Percentiles rank a stretch among this genome's conserved stretches.
These are phyloP conservation scores for Schizothecium vesticola DNA, from an alignment of 495 filamentous ascomycete genomes.

Conservation along the genomic window DNA sequence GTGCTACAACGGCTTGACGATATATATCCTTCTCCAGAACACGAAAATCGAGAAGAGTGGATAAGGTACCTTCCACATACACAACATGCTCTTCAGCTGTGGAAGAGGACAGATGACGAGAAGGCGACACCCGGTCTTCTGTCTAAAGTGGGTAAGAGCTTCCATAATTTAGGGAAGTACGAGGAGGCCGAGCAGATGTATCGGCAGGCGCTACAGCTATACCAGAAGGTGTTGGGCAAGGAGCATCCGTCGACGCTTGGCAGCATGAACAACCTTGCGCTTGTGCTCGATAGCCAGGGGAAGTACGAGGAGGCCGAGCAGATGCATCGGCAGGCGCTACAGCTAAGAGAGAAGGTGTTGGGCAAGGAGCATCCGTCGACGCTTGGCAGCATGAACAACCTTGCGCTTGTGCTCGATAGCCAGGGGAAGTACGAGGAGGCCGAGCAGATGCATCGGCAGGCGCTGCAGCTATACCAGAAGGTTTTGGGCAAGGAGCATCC, in stretches of 20 bases:
- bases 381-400: too few relatives aligned
- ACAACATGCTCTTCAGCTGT: constrained; percentile 21
- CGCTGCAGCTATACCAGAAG: neutral
- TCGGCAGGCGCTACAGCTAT: constrained; percentile 9
- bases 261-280: constrained; percentile 14
- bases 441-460: constrained; percentile 10
- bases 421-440: too few relatives aligned
- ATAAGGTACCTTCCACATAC: constrained; percentile 37
- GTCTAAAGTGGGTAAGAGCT: constrained; percentile 10
- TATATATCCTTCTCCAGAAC: constrained; percentile 27
- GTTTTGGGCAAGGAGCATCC: constrained; percentile 11
- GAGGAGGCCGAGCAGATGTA: constrained; percentile 14
- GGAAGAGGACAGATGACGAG: neutral
- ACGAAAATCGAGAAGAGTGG: constrained; percentile 32
- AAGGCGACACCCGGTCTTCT: constrained; percentile 1
- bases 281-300: neutral
- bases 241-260: constrained; percentile 11
- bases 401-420: too few relatives aligned
- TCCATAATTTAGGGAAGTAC: constrained; percentile 3
- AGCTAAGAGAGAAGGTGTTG: too few relatives aligned
- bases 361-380: too few relatives aligned
- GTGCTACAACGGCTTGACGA: constrained; percentile 26
- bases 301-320: too few relatives aligned
- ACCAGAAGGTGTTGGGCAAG: constrained; percentile 5
- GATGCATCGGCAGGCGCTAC: too few relatives aligned